Evolutionary conservation across 352 stramenopile genomes (phyloP).

Genomic region (Globisporangium abappressorium): DNA sequence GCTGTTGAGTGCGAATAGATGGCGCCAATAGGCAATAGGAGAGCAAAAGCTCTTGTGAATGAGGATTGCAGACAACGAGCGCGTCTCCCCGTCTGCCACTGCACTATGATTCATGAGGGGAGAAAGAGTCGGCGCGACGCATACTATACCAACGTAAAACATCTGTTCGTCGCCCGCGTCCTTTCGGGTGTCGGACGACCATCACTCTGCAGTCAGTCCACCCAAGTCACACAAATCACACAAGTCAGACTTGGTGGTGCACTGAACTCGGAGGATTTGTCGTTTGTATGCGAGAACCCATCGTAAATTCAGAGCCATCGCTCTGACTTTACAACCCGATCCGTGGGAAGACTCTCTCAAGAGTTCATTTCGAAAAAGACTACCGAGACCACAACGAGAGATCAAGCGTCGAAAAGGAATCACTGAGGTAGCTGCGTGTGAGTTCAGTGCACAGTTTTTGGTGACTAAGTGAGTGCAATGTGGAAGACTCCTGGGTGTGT

Average conservation of each 20-base stretch:
- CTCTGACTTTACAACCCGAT: not conserved
- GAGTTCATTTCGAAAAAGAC: not conserved
- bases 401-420: not conserved
- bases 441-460: not conserved
- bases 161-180: not conserved
- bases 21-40: not conserved
- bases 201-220: not conserved
- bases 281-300: not conserved
- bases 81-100: not conserved
- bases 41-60: not conserved
- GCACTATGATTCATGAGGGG: not conserved
- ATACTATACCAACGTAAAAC: not conserved
- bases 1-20: not conserved
- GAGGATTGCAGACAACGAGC: not conserved
- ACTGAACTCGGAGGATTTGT: not conserved
- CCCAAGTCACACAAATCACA: not conserved
- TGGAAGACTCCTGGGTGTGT: not conserved
- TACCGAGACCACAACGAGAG: not conserved
- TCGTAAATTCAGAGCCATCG: too few species aligned
- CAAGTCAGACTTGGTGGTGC: not conserved
- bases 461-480: not conserved
- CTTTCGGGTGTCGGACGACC: slow-evolving; percentile 2
- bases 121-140: not conserved
- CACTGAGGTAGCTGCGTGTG: not conserved
- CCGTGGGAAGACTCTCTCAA: not conserved